Conservation (phyloP, 371 early-diverging fungal species). For the Mucor saturninus region DNA sequence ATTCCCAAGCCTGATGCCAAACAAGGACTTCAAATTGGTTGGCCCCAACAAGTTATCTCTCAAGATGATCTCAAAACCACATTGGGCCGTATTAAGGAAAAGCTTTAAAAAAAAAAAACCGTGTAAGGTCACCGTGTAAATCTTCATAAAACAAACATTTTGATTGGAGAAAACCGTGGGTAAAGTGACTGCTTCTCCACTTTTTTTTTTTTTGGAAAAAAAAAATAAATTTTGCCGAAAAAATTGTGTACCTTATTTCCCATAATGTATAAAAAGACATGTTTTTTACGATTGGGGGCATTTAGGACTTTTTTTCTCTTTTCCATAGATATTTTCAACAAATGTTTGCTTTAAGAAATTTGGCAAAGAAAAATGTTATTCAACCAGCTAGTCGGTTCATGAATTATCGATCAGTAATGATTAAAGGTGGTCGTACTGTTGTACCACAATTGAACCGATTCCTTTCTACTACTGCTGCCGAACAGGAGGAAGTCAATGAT, state of each 20-base stretch:
- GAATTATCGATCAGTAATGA: constrained; percentile 1
- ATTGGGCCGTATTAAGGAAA: constrained; percentile 42
- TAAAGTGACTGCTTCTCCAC: constrained; percentile 20
- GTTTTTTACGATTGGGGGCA: background rate
- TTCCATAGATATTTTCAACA: constrained; percentile 18
- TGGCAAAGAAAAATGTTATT: constrained; percentile 4
- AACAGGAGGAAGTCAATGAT: constrained; percentile 13
- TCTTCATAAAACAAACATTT: background rate
- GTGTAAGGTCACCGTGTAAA: constrained; percentile 20
- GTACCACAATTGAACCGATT: constrained; percentile 17
- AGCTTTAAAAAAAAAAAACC: constrained; percentile 32
- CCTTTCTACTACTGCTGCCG: constrained; percentile 10
- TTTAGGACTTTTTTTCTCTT: background rate
- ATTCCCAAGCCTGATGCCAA: constrained; percentile 79
- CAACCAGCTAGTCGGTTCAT: constrained; percentile 9
- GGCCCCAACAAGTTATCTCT: constrained; percentile 52
- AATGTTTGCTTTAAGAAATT: constrained; percentile 23
- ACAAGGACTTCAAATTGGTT: constrained; percentile 76
- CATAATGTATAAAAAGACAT: constrained; percentile 2
- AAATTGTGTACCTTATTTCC: background rate
- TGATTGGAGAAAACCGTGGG: constrained; percentile 25
- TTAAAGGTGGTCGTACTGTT: constrained; percentile 9
- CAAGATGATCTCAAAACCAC: constrained; percentile 42
- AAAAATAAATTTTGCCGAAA: constrained; percentile 2
- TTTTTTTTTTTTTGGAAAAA: constrained; percentile 6